A percentile compares a stretch with the other conserved stretches of the same genome.
phyloP scores from a whole-genome alignment of 169 alveolate genomes.

The Eimeria sp. region DNA sequence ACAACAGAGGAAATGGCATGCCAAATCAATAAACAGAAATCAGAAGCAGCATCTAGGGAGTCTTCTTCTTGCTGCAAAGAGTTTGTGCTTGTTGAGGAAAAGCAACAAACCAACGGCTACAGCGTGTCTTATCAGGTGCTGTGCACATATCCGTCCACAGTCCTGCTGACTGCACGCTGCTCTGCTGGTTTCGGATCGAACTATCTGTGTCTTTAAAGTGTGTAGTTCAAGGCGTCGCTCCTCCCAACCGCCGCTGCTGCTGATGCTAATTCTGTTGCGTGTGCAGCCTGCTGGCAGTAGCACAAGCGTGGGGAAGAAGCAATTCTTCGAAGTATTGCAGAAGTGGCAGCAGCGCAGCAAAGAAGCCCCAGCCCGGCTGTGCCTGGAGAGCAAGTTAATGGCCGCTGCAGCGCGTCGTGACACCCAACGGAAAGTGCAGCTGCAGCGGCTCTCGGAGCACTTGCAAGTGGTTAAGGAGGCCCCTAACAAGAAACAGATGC shows the following conservation, averaged over 20 bases:
- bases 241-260: not conserved
- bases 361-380: not conserved
- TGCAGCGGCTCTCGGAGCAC: constrained; percentile 1
- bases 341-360: constrained; percentile 23
- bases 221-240: not conserved
- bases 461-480: not conserved
- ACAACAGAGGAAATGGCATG: not conserved
- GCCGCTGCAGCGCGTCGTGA: constrained; percentile 44
- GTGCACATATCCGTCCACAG: not conserved
- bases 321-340: constrained; percentile 15
- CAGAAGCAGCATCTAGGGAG: not conserved
- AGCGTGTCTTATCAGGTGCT: constrained; percentile 47
- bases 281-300: constrained; percentile 55
- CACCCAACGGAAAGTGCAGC: constrained; percentile 7
- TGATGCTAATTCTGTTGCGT: not conserved
- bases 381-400: not conserved
- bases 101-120: constrained; percentile 38
- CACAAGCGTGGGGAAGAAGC: not conserved
- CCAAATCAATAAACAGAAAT: too few relatives aligned
- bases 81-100: not conserved
- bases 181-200: too few relatives aligned
- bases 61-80: not conserved
- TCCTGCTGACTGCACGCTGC: not conserved
- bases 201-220: too few relatives aligned
- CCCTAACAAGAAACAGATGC: not conserved